Percentiles rank a stretch among this genome's conserved stretches.
phyloP scores from a whole-genome alignment of 179 eudicot genomes.

The Spinacia oleracea region DNA sequence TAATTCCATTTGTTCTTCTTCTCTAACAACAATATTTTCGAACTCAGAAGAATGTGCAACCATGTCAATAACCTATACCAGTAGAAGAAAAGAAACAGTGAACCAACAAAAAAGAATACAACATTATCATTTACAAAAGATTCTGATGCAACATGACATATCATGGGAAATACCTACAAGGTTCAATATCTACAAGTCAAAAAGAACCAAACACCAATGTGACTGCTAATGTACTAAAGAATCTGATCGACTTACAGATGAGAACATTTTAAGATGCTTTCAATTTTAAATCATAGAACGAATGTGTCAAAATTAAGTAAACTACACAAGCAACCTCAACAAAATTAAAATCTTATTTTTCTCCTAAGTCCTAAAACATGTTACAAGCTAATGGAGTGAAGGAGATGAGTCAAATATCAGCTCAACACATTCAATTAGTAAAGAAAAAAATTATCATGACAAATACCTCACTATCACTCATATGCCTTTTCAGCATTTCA shows the following conservation, averaged over 20 bases:
- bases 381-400: conserved; percentile 3
- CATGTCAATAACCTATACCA: conserved; percentile 84
- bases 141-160: conserved; percentile 2
- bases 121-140: background rate
- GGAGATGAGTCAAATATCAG: background rate
- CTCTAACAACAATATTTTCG: conserved; percentile 93
- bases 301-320: background rate
- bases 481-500: conserved; percentile 91
- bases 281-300: background rate
- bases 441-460: background rate
- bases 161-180: background rate
- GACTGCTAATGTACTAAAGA: background rate
- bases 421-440: background rate
- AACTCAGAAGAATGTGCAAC: conserved; percentile 99
- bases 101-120: background rate
- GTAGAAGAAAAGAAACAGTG: conserved; percentile 12
- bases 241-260: background rate
- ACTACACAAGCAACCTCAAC: background rate
- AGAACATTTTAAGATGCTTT: background rate
- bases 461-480: conserved; percentile 94
- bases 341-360: background rate
- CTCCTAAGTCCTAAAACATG: background rate
- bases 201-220: background rate
- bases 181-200: background rate
- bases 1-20: conserved; percentile 94